Base-by-base conservation (phyloP, 2,329 filamentous ascomycete genomes). In the Cladorrhinum sp. region DNA sequence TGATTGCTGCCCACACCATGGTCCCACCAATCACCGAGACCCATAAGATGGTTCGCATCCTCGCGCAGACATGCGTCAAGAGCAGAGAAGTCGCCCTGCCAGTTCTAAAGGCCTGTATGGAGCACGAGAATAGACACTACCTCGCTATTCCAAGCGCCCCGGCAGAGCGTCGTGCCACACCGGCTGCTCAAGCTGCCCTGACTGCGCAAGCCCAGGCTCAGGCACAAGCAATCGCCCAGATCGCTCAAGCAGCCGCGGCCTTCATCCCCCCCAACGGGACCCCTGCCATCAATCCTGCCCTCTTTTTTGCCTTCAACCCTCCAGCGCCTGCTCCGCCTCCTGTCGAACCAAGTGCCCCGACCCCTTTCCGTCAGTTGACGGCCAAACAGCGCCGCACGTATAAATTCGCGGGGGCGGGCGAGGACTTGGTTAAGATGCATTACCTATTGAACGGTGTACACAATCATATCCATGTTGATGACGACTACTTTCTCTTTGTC, bases 401-500 rank as follows among this genome's bases (percentile, higher is more conserved):
- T n/a, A 45, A 22, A 45, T 45, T 20, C 41, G 16, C 18, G 16
- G 6, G 7, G 6, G 3, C 8, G 3, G 41, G n/a, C n/a, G 41
- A 45, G 5, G 41, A 25, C 8, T n/a, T 24, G 12, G 18, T 32
- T 18, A 29, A 54, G 5, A 38, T 12, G 2, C n/a, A 56, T 18
- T 24, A n/a, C n/a, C 6, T 18, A 3, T 18, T 22, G 13, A 56
- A 48, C 38, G 16, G 20, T 7, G 16, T 56, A 13, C 38, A 56
- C 23, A 56, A 56, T 24, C 53, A 56, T 18, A 45, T 49, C 18
- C 53, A 56, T 16, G 41, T 20, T 13, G 53, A 56, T 25, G 16
- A 18, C 23, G 53, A 56, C 32, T 56, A 56, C 8, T 18, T 56
- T n/a, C 38, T 56, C 4, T 56, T 56, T 29, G 20, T 24, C 16